Evolutionary conservation across 208 protist genomes (phyloP), one percentile per base, ranked within the genome.

Genomic region (Trypanosomatidae sp.): DNA sequence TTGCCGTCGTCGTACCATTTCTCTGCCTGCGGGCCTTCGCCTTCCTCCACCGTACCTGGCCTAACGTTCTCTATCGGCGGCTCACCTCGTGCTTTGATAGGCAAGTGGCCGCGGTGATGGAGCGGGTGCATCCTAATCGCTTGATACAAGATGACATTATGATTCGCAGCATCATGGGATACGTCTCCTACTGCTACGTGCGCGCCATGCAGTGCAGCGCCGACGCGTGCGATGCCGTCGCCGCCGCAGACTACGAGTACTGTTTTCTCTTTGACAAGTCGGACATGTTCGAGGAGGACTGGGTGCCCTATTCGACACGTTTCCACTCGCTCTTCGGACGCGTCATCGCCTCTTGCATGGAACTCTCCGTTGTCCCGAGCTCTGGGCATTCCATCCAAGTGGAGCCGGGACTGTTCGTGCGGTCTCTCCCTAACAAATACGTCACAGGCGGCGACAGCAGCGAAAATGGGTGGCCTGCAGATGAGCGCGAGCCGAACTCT

Each of bases 321-420:
- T 80, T 73, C 76, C 60, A 52, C 28, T 50, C 76, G 15, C 76
- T 80, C 65, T 80, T 73, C 43, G 76, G 76, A 30, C 76, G 76
- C 49, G 43, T 64, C 41, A 75, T 80, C 39, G 76, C 70, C 70
- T 75, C 76, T 22, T 73, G 69, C 64, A 80, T 80, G 76, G 70
- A 80, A 52, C 66, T 80, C 50, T 55, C 80, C n/a, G 52, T 91
- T 41, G 9, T 89, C 12, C 91, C 89, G 0, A 71, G 58, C 36
- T 69, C 72, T 15, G 86, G 82, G 25, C 64, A 81, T 4, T 59
- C 79, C 3, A 62, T 92, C n/a, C 89, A 96, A 80, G 86, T 96
- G 43, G 89, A 96, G 76, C 89, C 88, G 12, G 90, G 90, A 0
- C 83, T 96, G 17, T 92, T 86, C 28, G 71, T 96, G 50, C 49